Evolutionary conservation across 257 asterid species (phyloP), one percentile per base, ranked within the genome.

Genomic region (Verbena officinalis): DNA sequence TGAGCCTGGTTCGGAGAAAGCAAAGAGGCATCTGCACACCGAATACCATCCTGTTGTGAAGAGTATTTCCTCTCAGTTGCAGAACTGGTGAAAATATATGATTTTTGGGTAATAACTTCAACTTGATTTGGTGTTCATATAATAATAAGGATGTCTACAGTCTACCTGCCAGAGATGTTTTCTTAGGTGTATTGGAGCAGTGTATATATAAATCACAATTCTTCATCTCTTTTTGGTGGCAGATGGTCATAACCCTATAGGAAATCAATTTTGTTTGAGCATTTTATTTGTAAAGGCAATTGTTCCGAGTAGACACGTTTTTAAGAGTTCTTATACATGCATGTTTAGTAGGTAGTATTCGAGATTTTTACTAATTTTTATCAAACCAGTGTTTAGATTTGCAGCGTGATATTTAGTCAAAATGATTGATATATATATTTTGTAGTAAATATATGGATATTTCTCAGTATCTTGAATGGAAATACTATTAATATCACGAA

Each of bases 21-120:
- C 99, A 27, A 90, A 85, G 80, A 76, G 67, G 69, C 71, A 83
- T 77, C 61, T 94, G 65, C 90, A 86, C 74, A 94, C 99, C 7
- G 80, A 76, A 45, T 90, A 94, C 77, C 99, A 90, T 64, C 95
- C 95, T 0, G 44, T 88, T 23, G 82, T 81, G 51, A 94, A 86
- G 76, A 93, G 95, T 76, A 81, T 87, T 55, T 65, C 97, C 71
- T 90, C 99, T 21, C 90, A 93, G 88, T 61, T 90, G 82, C 92
- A 83, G 66, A 83, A 90, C 72, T 93, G 99, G 99, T 93, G 74
- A 84, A 77, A 16, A 51, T 44, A 54, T 43, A 22, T 56, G 3
- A 21, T 49, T 65, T 46, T 51, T 52, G 27, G 69, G 42, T 8
- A 17, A 38, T 31, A 45, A 51, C 53, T 53, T 51, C 43, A 9